These are phyloP conservation scores for Caloboletus firmus DNA, from an alignment of 1,284 basidiomycete genomes.

Conservation along the genomic window DNA sequence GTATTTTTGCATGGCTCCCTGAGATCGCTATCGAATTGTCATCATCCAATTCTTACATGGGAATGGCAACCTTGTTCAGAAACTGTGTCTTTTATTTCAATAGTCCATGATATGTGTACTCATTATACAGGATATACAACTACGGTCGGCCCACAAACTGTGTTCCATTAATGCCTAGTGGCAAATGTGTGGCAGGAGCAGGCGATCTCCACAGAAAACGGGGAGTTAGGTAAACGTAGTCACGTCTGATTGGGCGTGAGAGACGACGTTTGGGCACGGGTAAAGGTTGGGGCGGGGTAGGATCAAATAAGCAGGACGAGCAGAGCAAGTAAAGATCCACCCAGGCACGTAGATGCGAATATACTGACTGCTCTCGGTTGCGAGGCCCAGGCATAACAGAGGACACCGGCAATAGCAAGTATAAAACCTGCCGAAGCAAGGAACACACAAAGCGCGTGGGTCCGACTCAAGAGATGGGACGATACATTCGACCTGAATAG, in stretches of 20 bases:
- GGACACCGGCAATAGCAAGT: constrained; percentile 49
- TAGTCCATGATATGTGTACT: not conserved
- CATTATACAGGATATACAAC: not conserved
- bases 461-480: constrained; percentile 48
- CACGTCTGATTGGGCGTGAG: not conserved
- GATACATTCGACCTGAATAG: constrained; percentile 36
- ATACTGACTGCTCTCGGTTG: constrained; percentile 45
- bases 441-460: constrained; percentile 50
- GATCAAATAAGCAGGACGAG: constrained; percentile 12
- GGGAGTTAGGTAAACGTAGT: not conserved
- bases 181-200: not conserved
- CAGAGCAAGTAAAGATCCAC: constrained; percentile 19
- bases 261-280: not conserved
- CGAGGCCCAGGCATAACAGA: constrained; percentile 51
- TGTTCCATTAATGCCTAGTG: not conserved
- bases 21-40: not conserved
- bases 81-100: not conserved
- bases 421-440: constrained; percentile 52
- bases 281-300: not conserved
- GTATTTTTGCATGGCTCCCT: constrained; percentile 12
- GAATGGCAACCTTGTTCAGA: not conserved
- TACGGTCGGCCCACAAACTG: not conserved
- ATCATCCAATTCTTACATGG: not conserved
- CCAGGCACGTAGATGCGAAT: constrained; percentile 44
- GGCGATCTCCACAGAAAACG: not conserved